Evolutionary conservation across 139 green algal genomes (phyloP).

Genomic region (Chlamydomonas incerta): DNA sequence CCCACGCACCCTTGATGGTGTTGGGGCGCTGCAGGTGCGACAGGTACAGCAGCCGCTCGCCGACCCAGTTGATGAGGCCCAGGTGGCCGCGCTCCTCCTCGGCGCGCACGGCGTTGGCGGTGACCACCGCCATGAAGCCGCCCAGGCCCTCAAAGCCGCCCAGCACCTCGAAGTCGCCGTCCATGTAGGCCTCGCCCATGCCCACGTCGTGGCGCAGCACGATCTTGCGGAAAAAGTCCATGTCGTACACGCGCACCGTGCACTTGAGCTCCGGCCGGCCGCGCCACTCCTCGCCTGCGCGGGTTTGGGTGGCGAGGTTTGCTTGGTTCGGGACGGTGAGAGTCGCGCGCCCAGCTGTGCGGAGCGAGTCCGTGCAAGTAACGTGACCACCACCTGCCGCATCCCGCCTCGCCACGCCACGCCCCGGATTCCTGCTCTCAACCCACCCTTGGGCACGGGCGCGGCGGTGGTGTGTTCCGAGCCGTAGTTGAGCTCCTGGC

Average conservation of each 20-base stretch:
- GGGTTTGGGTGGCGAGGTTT: not conserved
- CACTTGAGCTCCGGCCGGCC: conserved; percentile 58
- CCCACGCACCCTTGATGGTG: conserved; percentile 69
- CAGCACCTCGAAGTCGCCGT: conserved; percentile 34
- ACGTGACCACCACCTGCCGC: too few relatives aligned
- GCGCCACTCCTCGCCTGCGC: conserved; percentile 72
- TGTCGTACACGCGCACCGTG: conserved; percentile 79
- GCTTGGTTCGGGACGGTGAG: too few relatives aligned
- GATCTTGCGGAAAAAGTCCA: conserved; percentile 84
- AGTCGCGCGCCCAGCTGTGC: too few relatives aligned
- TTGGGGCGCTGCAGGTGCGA: conserved; percentile 86
- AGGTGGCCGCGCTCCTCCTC: conserved; percentile 71
- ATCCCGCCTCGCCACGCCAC: too few relatives aligned
- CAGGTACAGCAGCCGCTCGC: conserved; percentile 79
- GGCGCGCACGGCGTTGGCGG: conserved; percentile 65
- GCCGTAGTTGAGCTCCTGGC: conserved; percentile 81
- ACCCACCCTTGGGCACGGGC: conserved; percentile 16
- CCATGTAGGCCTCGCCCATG: conserved; percentile 95
- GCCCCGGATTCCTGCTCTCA: too few relatives aligned
- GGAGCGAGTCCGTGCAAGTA: too few relatives aligned
- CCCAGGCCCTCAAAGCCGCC: conserved; percentile 73
- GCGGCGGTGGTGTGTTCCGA: conserved; percentile 16
- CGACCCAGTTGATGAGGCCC: conserved; percentile 85
- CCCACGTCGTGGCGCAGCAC: conserved; percentile 87
- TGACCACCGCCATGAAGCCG: conserved; percentile 77